Conservation (phyloP, 2,329 filamentous ascomycete species). For the Bipolaris bicolor region DNA sequence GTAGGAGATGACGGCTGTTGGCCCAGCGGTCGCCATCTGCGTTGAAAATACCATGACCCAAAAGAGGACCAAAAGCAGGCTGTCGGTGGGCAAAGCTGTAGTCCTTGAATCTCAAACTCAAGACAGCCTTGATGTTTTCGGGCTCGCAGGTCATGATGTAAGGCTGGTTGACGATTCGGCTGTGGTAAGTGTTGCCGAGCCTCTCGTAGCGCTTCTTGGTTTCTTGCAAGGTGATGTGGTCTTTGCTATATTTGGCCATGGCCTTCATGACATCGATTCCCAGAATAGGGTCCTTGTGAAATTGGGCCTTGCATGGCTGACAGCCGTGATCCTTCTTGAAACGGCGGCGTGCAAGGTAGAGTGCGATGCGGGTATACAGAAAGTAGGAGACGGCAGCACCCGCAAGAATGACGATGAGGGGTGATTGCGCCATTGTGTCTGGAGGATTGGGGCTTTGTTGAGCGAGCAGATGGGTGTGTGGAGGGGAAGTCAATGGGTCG, state of each 20-base stretch:
- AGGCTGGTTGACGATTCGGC: slow-evolving; percentile 37
- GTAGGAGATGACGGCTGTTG: slow-evolving; percentile 55
- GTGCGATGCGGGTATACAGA: slow-evolving; percentile 41
- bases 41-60: slow-evolving; percentile 57
- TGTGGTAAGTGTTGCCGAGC: slow-evolving; percentile 51
- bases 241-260: slow-evolving; percentile 49
- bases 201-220: slow-evolving; percentile 34
- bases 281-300: slow-evolving; percentile 62
- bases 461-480: neutral
- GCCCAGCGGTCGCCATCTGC: slow-evolving; percentile 52
- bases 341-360: slow-evolving; percentile 46
- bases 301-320: slow-evolving; percentile 53
- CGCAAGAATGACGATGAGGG: slow-evolving; percentile 36
- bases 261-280: slow-evolving; percentile 58
- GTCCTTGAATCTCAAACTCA: slow-evolving; percentile 55
- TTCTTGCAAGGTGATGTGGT: slow-evolving; percentile 28
- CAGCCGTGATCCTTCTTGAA: slow-evolving; percentile 56
- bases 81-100: slow-evolving; percentile 50
- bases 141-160: slow-evolving; percentile 54
- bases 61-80: slow-evolving; percentile 47
- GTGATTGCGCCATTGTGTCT: slow-evolving; percentile 31
- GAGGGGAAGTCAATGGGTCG: neutral
- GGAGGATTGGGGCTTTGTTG: neutral
- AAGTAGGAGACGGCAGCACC: slow-evolving; percentile 45
- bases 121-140: slow-evolving; percentile 56